Conservation (phyloP, 2,329 filamentous ascomycete genomes). For the Neonectria punicea region DNA sequence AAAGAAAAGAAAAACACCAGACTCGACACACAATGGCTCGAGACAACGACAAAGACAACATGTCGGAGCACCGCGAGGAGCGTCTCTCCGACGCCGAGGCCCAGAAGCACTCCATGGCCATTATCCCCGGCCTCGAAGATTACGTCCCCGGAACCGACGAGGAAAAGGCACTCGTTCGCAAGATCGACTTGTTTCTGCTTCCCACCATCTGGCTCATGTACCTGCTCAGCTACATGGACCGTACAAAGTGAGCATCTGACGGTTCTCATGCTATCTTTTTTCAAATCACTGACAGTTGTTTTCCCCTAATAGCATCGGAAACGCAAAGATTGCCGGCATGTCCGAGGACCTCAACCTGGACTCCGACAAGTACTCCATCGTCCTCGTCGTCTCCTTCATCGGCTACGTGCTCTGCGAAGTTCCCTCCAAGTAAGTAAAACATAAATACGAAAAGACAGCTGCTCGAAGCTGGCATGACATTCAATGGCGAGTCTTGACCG, state of each 20-base stretch:
- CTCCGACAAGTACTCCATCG: conserved; percentile 68
- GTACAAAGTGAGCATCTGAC: conserved; percentile 67
- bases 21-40: conserved; percentile 5
- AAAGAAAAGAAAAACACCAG: too few relatives aligned
- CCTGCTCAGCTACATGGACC: conserved; percentile 68
- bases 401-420: conserved; percentile 74
- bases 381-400: conserved; percentile 73
- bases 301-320: conserved; percentile 49
- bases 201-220: conserved; percentile 69
- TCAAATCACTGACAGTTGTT: conserved; percentile 10
- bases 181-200: conserved; percentile 53
- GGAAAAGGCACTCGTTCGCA: conserved; percentile 49
- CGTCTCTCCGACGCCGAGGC: conserved; percentile 26
- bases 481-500: not conserved
- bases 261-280: not conserved
- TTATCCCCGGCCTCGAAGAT: conserved; percentile 25
- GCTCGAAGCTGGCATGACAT: not conserved
- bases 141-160: conserved; percentile 45
- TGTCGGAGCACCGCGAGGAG: conserved; percentile 29
- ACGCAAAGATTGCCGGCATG: conserved; percentile 64
- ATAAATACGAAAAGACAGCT: not conserved
- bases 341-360: conserved; percentile 59
- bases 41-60: conserved; percentile 13
- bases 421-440: conserved; percentile 62
- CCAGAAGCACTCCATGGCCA: conserved; percentile 16